Conservation (phyloP, 129 eudicot genomes). For the Centella asiatica region DNA sequence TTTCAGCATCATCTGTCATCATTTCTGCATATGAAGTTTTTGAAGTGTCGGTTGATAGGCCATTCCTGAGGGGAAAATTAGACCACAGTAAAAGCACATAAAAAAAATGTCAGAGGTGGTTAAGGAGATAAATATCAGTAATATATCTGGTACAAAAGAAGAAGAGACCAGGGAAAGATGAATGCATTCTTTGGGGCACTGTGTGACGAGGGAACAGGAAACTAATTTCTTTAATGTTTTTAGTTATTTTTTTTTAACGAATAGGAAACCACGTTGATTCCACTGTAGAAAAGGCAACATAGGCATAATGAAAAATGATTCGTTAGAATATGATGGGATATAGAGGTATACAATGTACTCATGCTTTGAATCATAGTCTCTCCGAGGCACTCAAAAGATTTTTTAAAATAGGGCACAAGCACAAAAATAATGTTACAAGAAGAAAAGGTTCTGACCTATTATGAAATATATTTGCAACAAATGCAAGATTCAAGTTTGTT, state of each 20-base stretch:
- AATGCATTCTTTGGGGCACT: too few species aligned
- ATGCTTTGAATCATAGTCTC: too few species aligned
- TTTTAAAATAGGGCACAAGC: background rate
- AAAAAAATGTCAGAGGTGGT: background rate
- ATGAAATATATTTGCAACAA: slow-evolving; percentile 63
- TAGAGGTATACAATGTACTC: background rate
- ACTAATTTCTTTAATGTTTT: too few species aligned
- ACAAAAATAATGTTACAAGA: background rate
- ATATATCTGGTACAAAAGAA: too few species aligned
- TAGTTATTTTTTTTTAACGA: too few species aligned
- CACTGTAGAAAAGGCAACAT: too few species aligned
- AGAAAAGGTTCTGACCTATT: slow-evolving; percentile 40
- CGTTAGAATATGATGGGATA: background rate
- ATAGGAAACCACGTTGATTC: too few species aligned
- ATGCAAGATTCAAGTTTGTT: slow-evolving; percentile 57
- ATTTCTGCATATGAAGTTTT: slow-evolving; percentile 49
- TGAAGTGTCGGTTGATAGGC: slow-evolving; percentile 38
- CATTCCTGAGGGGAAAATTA: slow-evolving; percentile 46
- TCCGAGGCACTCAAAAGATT: background rate
- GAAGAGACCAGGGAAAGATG: too few species aligned
- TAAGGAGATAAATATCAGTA: background rate
- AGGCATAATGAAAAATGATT: too few species aligned
- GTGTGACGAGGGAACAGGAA: too few species aligned
- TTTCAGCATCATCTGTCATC: slow-evolving; percentile 61
- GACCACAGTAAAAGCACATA: background rate